Conservation (phyloP, 306 rosid species). For the Ormosia emarginata region DNA sequence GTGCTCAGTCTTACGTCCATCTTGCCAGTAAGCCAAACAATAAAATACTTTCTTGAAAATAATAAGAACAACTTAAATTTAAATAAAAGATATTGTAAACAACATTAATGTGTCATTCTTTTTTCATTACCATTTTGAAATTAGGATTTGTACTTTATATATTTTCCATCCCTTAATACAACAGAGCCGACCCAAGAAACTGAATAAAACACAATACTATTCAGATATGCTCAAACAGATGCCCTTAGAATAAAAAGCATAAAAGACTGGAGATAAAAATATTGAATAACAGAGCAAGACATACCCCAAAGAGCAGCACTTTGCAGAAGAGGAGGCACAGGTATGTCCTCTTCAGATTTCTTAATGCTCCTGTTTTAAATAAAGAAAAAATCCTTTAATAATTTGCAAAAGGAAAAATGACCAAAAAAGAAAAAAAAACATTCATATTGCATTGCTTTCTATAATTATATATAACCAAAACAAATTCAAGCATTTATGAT, state of each 20-base stretch:
- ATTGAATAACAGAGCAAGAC: slow-evolving; percentile 14
- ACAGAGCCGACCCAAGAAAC: not conserved
- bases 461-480: not conserved
- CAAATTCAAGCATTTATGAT: not conserved
- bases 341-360: slow-evolving; percentile 90
- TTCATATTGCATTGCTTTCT: not conserved
- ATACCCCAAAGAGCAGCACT: slow-evolving; percentile 83
- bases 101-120: not conserved
- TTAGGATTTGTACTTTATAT: not conserved
- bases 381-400: not conserved
- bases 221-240: not conserved
- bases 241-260: not conserved
- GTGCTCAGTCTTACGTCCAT: not conserved
- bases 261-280: not conserved
- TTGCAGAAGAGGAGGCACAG: slow-evolving; percentile 86
- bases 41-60: not conserved
- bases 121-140: not conserved
- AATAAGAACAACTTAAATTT: not conserved
- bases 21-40: not conserved
- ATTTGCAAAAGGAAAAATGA: not conserved
- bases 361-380: slow-evolving; percentile 62
- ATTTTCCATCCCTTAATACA: not conserved
- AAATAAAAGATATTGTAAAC: not conserved
- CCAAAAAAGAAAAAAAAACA: not conserved
- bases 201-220: not conserved